Percentiles rank a stretch among this genome's conserved stretches.
phyloP scores from a whole-genome alignment of 768 basidiomycete species.

The Mycena venus region DNA sequence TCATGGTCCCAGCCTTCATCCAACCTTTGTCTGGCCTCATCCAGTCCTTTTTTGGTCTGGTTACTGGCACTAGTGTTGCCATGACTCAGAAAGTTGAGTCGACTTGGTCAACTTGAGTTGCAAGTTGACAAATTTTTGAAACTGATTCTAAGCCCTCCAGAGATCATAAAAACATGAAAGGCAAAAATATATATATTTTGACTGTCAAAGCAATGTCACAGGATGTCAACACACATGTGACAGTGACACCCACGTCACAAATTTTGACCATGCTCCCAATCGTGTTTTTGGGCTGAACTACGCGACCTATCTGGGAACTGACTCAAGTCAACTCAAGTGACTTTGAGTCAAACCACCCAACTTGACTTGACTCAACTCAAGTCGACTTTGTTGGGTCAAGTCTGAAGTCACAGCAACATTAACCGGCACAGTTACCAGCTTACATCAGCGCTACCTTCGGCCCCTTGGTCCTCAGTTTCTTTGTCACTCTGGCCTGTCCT shows the following conservation, averaged over 20 bases:
- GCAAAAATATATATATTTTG: background rate
- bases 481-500: too few relatives aligned
- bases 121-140: background rate
- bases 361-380: background rate
- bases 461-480: too few relatives aligned
- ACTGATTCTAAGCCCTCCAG: background rate
- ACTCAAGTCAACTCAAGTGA: background rate
- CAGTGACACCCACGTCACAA: background rate
- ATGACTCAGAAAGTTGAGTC: too few relatives aligned
- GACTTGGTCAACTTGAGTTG: background rate
- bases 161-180: background rate
- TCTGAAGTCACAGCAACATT: background rate
- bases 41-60: too few relatives aligned
- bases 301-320: background rate
- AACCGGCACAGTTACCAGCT: too few relatives aligned
- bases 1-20: too few relatives aligned
- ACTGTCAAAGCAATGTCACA: background rate
- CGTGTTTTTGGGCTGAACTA: background rate
- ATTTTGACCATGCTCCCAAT: constrained; percentile 1
- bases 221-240: background rate
- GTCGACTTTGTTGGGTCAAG: background rate
- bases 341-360: background rate
- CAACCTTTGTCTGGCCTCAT: too few relatives aligned
- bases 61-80: too few relatives aligned
- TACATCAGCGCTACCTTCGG: too few relatives aligned